A percentile compares a stretch with the other conserved stretches of the same genome.
Conservation (phyloP, 2,329 filamentous ascomycete genomes). For the Drechslerella stenobrocha region DNA sequence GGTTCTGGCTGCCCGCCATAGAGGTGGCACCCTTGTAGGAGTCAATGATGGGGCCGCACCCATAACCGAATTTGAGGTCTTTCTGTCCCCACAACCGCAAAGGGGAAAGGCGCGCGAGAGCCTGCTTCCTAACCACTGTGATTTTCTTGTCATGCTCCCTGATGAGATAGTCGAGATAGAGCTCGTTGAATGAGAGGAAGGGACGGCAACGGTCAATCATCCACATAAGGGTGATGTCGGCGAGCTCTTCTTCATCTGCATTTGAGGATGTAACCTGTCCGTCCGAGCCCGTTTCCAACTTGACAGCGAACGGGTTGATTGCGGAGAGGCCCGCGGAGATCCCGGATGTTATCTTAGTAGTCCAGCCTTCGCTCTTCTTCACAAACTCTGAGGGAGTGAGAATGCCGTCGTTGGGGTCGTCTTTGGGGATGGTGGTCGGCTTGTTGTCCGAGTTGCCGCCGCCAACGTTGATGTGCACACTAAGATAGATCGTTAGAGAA, state of each 20-base stretch:
- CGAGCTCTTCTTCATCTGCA: constrained; percentile 51
- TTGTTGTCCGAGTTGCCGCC: constrained; percentile 57
- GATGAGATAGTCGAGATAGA: constrained; percentile 46
- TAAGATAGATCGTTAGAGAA: constrained; percentile 52
- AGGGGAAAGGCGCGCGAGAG: constrained; percentile 10
- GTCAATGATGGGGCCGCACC: constrained; percentile 36
- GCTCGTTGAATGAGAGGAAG: constrained; percentile 51
- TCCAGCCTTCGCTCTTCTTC: constrained; percentile 32
- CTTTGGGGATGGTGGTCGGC: constrained; percentile 33
- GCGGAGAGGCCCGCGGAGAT: constrained; percentile 28
- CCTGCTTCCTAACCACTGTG: constrained; percentile 25
- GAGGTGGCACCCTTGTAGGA: constrained; percentile 29
- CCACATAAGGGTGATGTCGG: constrained; percentile 57
- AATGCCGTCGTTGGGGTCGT: constrained; percentile 34
- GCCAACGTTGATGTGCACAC: constrained; percentile 61
- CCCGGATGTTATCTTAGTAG: constrained; percentile 8
- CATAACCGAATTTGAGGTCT: constrained; percentile 36
- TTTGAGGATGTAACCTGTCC: constrained; percentile 24
- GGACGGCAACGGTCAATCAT: constrained; percentile 55
- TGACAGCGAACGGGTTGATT: constrained; percentile 23
- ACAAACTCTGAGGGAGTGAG: constrained; percentile 28
- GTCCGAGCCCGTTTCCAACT: constrained; percentile 29
- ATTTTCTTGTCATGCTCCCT: constrained; percentile 34
- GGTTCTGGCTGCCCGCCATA: constrained; percentile 33
- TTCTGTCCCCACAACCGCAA: constrained; percentile 30